Evolutionary conservation across 257 asterid species (phyloP).

Genomic region (Nicotiana tomentosiformis): DNA sequence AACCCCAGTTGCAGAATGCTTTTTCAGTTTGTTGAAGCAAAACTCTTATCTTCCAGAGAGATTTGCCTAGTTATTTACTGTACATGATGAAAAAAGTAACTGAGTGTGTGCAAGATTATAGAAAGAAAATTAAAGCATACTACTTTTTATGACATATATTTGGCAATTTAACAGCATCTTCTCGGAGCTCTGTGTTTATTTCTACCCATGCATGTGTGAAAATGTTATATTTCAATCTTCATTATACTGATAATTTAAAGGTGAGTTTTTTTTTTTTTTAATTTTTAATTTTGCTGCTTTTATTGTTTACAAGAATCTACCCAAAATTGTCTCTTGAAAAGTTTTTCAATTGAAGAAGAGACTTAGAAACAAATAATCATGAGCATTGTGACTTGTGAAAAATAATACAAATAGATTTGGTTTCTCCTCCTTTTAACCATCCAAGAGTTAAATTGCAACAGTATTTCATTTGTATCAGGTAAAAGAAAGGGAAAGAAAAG

Average conservation of each 20-base stretch:
- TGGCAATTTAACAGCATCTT: neutral
- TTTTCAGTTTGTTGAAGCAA: neutral
- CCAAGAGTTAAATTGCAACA: too few relatives aligned
- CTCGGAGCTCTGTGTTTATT: neutral
- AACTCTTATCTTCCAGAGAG: neutral
- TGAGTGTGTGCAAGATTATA: neutral
- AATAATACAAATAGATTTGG: neutral
- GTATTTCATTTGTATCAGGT: neutral
- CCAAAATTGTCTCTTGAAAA: neutral
- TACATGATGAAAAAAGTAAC: neutral
- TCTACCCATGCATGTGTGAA: neutral
- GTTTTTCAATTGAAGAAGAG: neutral
- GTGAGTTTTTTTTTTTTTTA: neutral
- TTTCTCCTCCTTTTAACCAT: too few relatives aligned
- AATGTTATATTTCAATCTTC: neutral
- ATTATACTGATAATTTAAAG: neutral
- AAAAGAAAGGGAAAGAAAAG: too few relatives aligned
- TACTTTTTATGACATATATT: neutral
- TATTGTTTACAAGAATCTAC: neutral
- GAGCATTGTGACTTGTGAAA: neutral
- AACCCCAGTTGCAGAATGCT: neutral
- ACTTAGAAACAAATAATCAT: neutral
- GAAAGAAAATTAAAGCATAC: neutral
- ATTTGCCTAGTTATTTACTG: neutral
- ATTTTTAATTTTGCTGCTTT: neutral